These are phyloP conservation scores for Plasmodium fragile DNA, from an alignment of 169 alveolate genomes.

Conservation along the genomic window DNA sequence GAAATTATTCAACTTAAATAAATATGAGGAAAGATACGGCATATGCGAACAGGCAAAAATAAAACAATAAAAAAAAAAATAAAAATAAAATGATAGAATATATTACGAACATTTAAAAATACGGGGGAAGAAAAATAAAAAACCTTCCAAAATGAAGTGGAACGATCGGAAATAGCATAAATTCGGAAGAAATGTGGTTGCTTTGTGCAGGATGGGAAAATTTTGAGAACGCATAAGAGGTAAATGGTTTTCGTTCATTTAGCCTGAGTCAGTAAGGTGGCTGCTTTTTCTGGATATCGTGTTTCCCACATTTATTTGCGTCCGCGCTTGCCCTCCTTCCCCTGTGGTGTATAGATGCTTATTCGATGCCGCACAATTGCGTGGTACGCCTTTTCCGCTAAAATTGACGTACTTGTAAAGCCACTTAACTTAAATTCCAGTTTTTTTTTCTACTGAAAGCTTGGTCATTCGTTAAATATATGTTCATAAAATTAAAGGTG, in stretches of 20 bases:
- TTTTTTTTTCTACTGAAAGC: not conserved
- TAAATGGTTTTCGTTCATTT: not conserved
- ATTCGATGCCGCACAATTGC: not conserved
- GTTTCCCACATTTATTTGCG: not conserved
- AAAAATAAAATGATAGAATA: slow-evolving; percentile 28
- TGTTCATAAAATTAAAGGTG: slow-evolving; percentile 9
- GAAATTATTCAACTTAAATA: slow-evolving; percentile 28
- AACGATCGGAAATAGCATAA: not conserved
- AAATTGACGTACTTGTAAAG: not conserved
- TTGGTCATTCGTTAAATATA: not conserved
- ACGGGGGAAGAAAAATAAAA: not conserved
- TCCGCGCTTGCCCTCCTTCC: not conserved
- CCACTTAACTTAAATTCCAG: not conserved
- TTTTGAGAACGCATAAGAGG: not conserved
- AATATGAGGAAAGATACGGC: slow-evolving; percentile 38
- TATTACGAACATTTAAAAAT: slow-evolving; percentile 33
- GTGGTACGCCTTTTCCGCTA: not conserved
- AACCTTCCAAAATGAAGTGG: not conserved
- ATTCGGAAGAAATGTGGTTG: not conserved
- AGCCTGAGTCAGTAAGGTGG: not conserved
- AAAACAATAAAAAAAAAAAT: slow-evolving; percentile 29
- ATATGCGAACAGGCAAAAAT: slow-evolving; percentile 44
- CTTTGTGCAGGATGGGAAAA: not conserved
- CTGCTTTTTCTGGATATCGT: not conserved
- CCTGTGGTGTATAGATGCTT: not conserved